Conservation (phyloP, 1,139 yeast genomes). For the Yamadazyma aaseri region DNA sequence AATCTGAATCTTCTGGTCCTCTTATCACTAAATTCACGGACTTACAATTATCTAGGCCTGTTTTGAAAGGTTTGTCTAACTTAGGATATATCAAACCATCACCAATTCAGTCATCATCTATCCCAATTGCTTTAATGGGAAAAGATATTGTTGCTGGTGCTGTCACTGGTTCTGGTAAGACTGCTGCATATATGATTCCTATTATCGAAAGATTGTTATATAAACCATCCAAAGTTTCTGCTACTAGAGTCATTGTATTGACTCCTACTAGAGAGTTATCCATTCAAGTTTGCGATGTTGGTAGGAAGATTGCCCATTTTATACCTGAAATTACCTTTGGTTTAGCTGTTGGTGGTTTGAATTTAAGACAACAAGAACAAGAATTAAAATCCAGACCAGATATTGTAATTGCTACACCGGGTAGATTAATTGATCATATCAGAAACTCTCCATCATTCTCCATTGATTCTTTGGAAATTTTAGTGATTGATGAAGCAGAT, state of each 20-base stretch:
- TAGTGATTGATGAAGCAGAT: slow-evolving; percentile 97
- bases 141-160: slow-evolving; percentile 99
- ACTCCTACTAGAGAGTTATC: slow-evolving; percentile 98
- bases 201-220: slow-evolving; percentile 87
- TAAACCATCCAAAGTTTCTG: slow-evolving; percentile 80
- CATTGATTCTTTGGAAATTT: slow-evolving; percentile 86
- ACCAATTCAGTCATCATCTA: slow-evolving; percentile 90
- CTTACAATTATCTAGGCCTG: slow-evolving; percentile 83
- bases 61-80: slow-evolving; percentile 74
- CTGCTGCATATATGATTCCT: slow-evolving; percentile 97
- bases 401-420: slow-evolving; percentile 96
- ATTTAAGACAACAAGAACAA: slow-evolving; percentile 91
- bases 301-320: slow-evolving; percentile 76
- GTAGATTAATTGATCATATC: slow-evolving; percentile 94
- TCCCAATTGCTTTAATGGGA: slow-evolving; percentile 90
- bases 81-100: slow-evolving; percentile 85
- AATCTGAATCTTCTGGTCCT: slow-evolving; percentile 47
- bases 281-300: slow-evolving; percentile 93
- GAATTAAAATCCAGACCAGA: slow-evolving; percentile 91
- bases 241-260: slow-evolving; percentile 85
- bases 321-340: slow-evolving; percentile 80
- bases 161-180: slow-evolving; percentile 98
- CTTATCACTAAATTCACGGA: slow-evolving; percentile 73
- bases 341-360: slow-evolving; percentile 96
- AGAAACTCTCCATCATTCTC: slow-evolving; percentile 92